Conservation (phyloP, 768 basidiomycete genomes). For the Baorangia bicolor region DNA sequence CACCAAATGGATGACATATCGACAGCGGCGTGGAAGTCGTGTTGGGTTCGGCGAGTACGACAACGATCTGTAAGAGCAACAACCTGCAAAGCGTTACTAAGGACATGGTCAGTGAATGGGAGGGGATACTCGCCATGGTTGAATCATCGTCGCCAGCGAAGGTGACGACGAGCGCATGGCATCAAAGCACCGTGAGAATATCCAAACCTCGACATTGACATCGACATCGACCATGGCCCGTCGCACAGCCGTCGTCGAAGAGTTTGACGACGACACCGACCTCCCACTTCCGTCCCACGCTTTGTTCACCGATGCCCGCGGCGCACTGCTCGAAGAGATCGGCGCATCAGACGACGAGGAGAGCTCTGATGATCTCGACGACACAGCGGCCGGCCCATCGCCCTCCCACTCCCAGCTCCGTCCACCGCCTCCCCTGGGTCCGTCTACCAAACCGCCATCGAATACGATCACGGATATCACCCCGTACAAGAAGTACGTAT, state of each 20-base stretch:
- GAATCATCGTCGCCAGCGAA: constrained; percentile 8
- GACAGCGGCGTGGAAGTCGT: constrained; percentile 6
- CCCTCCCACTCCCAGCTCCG: constrained; percentile 37
- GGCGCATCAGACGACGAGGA: constrained; percentile 51
- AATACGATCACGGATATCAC: constrained; percentile 68
- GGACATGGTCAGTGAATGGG: neutral
- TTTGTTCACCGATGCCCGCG: constrained; percentile 63
- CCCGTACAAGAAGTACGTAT: constrained; percentile 76
- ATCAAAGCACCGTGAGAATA: constrained; percentile 29
- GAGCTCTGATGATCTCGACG: constrained; percentile 29
- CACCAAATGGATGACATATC: constrained; percentile 54
- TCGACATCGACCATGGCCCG: constrained; percentile 56
- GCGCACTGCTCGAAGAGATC: constrained; percentile 80
- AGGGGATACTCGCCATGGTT: constrained; percentile 6
- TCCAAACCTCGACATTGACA: neutral
- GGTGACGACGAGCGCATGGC: constrained; percentile 3
- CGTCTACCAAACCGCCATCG: constrained; percentile 25
- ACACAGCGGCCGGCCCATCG: constrained; percentile 50
- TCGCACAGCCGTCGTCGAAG: constrained; percentile 64
- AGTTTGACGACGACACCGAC: constrained; percentile 95
- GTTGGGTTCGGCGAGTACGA: constrained; percentile 5
- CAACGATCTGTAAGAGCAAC: constrained; percentile 8
- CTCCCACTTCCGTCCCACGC: constrained; percentile 72
- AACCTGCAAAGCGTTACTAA: constrained; percentile 12
- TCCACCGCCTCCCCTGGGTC: constrained; percentile 12